Evolutionary conservation across 2,329 filamentous ascomycete species (phyloP).

Genomic region (Nothopassalora personata): DNA sequence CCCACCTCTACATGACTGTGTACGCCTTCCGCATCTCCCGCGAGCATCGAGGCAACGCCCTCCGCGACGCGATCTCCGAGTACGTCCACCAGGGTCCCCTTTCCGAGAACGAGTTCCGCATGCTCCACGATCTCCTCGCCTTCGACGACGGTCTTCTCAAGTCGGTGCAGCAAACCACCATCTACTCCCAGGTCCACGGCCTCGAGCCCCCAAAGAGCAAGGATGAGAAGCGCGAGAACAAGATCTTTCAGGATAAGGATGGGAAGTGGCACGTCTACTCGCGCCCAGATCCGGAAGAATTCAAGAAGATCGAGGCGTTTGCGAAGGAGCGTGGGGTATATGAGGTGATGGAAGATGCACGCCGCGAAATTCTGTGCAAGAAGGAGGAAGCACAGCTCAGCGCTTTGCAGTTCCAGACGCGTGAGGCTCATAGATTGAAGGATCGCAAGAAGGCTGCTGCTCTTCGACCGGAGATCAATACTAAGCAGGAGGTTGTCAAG

Average conservation of each 20-base stretch:
- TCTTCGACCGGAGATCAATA: not conserved
- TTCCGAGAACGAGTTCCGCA: not conserved
- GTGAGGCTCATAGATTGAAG: not conserved
- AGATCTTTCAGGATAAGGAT: not conserved
- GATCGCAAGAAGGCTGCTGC: not conserved
- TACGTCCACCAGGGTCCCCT: not conserved
- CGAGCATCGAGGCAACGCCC: not conserved
- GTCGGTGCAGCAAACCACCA: not conserved
- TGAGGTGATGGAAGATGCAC: not conserved
- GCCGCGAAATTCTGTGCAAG: not conserved
- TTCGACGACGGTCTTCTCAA: not conserved
- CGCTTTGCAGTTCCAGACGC: not conserved
- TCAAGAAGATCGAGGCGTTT: not conserved
- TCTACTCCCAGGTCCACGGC: not conserved
- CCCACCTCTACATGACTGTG: not conserved
- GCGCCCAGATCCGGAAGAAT: not conserved
- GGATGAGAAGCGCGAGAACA: not conserved
- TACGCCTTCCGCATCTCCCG: not conserved
- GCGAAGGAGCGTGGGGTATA: not conserved
- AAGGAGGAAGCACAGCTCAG: not conserved
- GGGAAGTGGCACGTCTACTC: not conserved
- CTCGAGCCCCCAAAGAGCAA: not conserved
- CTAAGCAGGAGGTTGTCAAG: not conserved
- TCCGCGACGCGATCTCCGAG: not conserved
- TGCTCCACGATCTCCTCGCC: not conserved